These are phyloP conservation scores for Malus asiatica DNA, from an alignment of 306 rosid genomes.

Conservation along the genomic window DNA sequence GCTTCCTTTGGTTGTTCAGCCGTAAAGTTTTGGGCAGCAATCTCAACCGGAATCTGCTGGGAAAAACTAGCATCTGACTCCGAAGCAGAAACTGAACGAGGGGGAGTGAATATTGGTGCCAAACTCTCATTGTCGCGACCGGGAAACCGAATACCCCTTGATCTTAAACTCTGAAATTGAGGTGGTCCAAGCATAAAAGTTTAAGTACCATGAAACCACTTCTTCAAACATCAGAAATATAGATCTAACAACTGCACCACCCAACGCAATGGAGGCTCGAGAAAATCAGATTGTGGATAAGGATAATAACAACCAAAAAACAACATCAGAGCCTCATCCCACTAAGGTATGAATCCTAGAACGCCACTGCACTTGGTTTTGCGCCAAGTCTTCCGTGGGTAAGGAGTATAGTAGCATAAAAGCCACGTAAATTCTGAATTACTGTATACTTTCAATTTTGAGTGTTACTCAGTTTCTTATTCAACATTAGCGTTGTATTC, in stretches of 20 bases:
- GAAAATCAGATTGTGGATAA: background rate
- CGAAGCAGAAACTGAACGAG: constrained; percentile 48
- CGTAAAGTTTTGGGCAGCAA: constrained; percentile 52
- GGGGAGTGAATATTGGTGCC: constrained; percentile 95
- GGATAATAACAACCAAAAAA: background rate
- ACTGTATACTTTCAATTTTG: background rate
- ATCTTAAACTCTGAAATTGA: constrained; percentile 69
- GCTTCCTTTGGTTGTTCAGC: constrained; percentile 89
- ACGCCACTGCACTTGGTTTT: no score
- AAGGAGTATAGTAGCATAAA: background rate
- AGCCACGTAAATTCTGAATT: background rate
- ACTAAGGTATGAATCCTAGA: no score
- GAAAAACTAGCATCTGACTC: constrained; percentile 42
- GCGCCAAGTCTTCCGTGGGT: background rate
- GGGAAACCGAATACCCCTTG: constrained; percentile 90
- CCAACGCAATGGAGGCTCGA: background rate
- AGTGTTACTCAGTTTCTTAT: background rate
- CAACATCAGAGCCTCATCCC: no score
- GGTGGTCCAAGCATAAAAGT: constrained; percentile 10
- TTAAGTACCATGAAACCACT: background rate
- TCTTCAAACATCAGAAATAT: background rate
- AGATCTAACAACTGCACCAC: background rate
- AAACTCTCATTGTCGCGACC: constrained; percentile 94
- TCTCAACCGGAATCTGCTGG: constrained; percentile 44
- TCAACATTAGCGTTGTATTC: background rate